These are phyloP conservation scores for Fusarium lyarnte DNA, from an alignment of 2,329 filamentous ascomycete genomes.

Conservation along the genomic window DNA sequence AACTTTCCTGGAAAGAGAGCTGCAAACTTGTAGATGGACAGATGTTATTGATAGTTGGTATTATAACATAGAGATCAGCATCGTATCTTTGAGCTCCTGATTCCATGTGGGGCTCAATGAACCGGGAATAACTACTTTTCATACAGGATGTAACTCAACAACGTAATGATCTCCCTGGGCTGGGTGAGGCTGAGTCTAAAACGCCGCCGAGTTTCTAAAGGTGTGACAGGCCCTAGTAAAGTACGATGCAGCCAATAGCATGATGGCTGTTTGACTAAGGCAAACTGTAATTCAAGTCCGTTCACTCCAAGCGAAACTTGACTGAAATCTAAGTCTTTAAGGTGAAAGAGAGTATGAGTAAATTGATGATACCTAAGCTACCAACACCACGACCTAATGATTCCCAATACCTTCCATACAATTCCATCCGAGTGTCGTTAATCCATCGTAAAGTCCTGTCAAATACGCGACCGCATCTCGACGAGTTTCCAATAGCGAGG, in stretches of 20 bases:
- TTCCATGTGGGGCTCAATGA: background rate
- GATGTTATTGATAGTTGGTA: background rate
- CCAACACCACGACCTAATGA: accelerated
- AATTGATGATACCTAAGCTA: background rate
- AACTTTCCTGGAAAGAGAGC: constrained; percentile 31
- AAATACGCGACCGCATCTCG: constrained; percentile 26
- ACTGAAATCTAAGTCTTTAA: background rate
- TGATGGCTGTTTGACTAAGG: background rate
- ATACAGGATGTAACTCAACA: background rate
- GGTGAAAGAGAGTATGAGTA: background rate
- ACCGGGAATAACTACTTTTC: background rate
- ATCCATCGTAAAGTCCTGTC: background rate
- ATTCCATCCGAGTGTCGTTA: background rate
- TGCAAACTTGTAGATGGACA: background rate
- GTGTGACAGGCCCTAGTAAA: background rate
- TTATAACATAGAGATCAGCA: background rate
- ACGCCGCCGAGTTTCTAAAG: background rate
- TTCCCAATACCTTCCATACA: background rate
- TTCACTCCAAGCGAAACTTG: background rate
- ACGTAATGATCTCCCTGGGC: background rate
- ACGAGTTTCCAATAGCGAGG: constrained; percentile 41
- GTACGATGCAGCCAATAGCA: background rate
- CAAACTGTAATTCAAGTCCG: background rate
- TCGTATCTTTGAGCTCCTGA: background rate
- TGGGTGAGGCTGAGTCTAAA: background rate